Conservation (phyloP, 129 eudicot genomes). For the Flaveria robusta region DNA sequence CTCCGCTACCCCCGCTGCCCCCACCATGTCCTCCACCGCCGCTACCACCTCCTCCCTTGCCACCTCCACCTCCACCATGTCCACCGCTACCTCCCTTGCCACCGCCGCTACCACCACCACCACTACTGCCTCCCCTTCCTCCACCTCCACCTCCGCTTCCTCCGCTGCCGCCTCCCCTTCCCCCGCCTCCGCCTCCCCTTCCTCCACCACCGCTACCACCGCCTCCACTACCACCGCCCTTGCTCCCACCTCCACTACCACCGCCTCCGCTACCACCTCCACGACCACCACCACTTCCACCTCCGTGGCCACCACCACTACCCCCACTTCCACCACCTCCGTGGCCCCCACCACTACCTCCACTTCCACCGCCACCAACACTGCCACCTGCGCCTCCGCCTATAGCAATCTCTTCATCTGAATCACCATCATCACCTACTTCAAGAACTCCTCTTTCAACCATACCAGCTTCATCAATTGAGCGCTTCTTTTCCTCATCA, state of each 20-base stretch:
- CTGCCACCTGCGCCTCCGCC: not conserved
- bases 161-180: not conserved
- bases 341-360: slow-evolving; percentile 1
- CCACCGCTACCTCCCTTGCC: not conserved
- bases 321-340: not conserved
- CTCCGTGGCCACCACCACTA: not conserved
- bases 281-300: not conserved
- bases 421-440: not conserved
- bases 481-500: slow-evolving; percentile 28
- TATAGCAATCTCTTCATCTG: too few relatives aligned
- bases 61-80: not conserved
- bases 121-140: not conserved
- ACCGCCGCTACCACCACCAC: not conserved
- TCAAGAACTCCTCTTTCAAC: slow-evolving; percentile 20
- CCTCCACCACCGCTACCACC: not conserved
- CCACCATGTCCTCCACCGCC: not conserved
- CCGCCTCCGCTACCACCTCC: not conserved
- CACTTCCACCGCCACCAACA: not conserved
- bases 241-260: not conserved
- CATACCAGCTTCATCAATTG: slow-evolving; percentile 15
- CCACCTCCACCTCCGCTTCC: not conserved
- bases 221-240: not conserved
- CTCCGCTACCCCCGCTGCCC: not conserved
- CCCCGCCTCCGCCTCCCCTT: not conserved
- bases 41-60: not conserved